Conservation (phyloP, 495 filamentous ascomycete species). For the Neurospora africana region DNA sequence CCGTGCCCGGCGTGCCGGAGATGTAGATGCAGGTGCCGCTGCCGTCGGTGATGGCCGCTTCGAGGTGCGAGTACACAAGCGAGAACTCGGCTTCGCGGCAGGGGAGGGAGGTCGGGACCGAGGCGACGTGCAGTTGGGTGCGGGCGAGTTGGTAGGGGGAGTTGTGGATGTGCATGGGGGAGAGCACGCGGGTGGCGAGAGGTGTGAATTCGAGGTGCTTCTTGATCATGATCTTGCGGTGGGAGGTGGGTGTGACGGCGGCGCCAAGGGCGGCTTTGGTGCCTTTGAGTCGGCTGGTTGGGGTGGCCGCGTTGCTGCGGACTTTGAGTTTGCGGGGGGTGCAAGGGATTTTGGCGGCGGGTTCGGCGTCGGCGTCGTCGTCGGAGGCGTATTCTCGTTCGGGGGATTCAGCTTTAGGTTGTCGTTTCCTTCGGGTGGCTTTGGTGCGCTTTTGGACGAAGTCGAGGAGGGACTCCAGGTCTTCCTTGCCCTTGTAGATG, state of each 20-base stretch:
- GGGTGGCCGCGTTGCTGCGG: conserved; percentile 17
- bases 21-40: conserved; percentile 97
- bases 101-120: conserved; percentile 78
- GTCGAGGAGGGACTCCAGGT: conserved; percentile 52
- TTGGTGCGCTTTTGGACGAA: conserved; percentile 61
- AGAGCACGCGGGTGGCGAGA: conserved; percentile 75
- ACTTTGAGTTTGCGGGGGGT: conserved; percentile 30
- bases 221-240: conserved; percentile 65
- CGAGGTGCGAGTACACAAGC: conserved; percentile 84
- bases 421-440: conserved; percentile 50
- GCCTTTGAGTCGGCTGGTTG: conserved; percentile 32
- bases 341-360: conserved; percentile 15
- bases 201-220: conserved; percentile 93
- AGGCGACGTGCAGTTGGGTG: conserved; percentile 80
- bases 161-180: conserved; percentile 62
- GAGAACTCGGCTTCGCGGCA: conserved; percentile 89
- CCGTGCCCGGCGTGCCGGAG: conserved; percentile 97
- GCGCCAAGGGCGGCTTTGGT: conserved; percentile 23
- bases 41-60: conserved; percentile 87
- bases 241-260: conserved; percentile 56
- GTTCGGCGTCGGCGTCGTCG: conserved; percentile 36
- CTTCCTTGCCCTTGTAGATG: conserved; percentile 54
- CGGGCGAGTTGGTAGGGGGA: conserved; percentile 90
- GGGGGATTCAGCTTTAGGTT: conserved; percentile 16
- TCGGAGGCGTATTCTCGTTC: conserved; percentile 41